Evolutionary conservation across 495 filamentous ascomycete genomes (phyloP), one percentile per base, ranked within the genome.

Genomic region (Friedmanniomyces simplex): DNA sequence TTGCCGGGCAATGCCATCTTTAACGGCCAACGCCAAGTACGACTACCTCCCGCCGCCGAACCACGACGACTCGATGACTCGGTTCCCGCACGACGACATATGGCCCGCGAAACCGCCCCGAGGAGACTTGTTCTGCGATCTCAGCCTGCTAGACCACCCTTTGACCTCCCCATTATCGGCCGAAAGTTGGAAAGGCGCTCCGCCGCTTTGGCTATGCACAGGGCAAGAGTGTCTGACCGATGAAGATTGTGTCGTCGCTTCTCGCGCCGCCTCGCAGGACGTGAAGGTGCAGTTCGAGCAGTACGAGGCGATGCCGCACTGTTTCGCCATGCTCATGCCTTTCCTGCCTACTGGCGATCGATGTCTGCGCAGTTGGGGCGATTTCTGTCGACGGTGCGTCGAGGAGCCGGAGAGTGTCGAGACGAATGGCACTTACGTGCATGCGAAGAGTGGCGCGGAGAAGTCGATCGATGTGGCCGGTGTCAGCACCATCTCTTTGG

Each of bases 271-370:
- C 28, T 62, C 66, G 7, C 81, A 83, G 14, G 84, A 84, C 13
- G 86, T 86, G 0, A 61, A 68, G 0, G 80, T 95, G 5, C 71
- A 80, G 32, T 85, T 82, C 39, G 82, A 90, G 64, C 78, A 88
- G 69, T 95, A 82, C 62, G 87, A 91, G 68, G 85, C 82, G 0
- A 94, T 95, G 88, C 90, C 91, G 45, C 91, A 97, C 66, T 87
- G 85, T 57, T 95, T 94, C 67, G 82, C 76, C 0, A 62, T 83
- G 59, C 49, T 94, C 0, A 70, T 95, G 5, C 65, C 69, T 74
- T n/a, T 66, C 63, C n/a, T 79, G 0, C 52, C 69, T 0, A 77
- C 73, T 6, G 64, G 75, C 1, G 70, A 69, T 54, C 68, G 73
- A 46, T 85, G 80, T 63, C 77, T 84, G 46, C 68, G 78, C 10